A percentile compares a stretch with the other conserved stretches of the same genome.
phyloP scores from a whole-genome alignment of 345 rosid genomes.

The Acer negundo region DNA sequence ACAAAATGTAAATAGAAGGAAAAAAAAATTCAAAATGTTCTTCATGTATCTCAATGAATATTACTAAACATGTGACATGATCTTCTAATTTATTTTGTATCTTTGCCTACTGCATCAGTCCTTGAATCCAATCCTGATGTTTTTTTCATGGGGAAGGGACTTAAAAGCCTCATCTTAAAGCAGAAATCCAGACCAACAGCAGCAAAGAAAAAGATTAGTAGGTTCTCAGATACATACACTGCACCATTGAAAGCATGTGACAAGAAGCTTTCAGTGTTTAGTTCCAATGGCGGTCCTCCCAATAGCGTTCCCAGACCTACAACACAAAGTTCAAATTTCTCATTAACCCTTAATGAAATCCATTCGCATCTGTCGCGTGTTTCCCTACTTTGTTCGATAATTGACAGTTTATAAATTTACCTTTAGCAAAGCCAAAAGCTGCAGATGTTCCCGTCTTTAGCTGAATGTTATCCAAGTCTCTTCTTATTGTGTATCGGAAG shows the following conservation, averaged over 20 bases:
- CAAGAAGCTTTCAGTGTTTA: conserved; percentile 42
- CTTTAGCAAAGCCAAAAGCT: conserved; percentile 82
- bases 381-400: background rate
- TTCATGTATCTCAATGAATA: background rate
- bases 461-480: conserved; percentile 73
- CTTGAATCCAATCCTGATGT: conserved; percentile 19
- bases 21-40: background rate
- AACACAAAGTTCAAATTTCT: conserved; percentile 6
- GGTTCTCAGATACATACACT: conserved; percentile 44
- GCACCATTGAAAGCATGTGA: conserved; percentile 50
- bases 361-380: background rate
- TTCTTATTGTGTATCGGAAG: conserved; percentile 71
- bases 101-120: conserved; percentile 10
- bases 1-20: background rate
- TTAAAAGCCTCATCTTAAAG: conserved; percentile 50
- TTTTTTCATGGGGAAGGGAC: conserved; percentile 48
- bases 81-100: background rate
- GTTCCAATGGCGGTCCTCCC: conserved; percentile 68
- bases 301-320: conserved; percentile 71
- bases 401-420: conserved; percentile 29
- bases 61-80: background rate
- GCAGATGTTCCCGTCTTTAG: conserved; percentile 76
- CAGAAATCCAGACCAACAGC: conserved; percentile 61
- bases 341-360: background rate
- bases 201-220: conserved; percentile 53